Percentiles rank a stretch among this genome's conserved stretches.
These are phyloP conservation scores for Dendrobium chrysotoxum DNA, from an alignment of 106 monocot species.

Conservation along the genomic window DNA sequence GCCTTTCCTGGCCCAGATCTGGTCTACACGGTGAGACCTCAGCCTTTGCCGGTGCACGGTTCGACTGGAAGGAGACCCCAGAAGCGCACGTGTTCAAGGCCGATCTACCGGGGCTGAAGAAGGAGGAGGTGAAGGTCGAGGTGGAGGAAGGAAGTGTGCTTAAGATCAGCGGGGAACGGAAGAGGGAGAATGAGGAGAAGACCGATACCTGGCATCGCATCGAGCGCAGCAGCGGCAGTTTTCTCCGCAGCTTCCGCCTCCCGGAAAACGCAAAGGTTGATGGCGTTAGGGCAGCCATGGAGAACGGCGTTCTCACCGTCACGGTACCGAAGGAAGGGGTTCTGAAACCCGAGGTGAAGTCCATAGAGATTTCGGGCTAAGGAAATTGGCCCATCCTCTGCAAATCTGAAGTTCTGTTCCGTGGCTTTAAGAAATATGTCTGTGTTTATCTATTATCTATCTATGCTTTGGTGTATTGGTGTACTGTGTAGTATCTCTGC, in stretches of 20 bases:
- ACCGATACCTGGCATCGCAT: slow-evolving; percentile 10
- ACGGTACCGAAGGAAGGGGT: slow-evolving; percentile 22
- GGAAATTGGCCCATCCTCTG: not conserved
- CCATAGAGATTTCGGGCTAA: slow-evolving; percentile 19
- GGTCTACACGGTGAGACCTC: not conserved
- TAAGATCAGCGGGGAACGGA: slow-evolving; percentile 12
- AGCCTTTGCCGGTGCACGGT: slow-evolving; percentile 3
- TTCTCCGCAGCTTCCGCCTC: slow-evolving; percentile 14
- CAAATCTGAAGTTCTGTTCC: no score
- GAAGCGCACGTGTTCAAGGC: slow-evolving; percentile 25
- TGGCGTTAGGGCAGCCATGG: slow-evolving; percentile 18
- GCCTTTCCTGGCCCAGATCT: no score
- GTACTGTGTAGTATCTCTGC: no score
- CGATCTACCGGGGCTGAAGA: slow-evolving; percentile 12
- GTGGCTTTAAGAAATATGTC: no score
- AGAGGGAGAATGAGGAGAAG: slow-evolving; percentile 15
- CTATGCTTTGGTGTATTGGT: no score
- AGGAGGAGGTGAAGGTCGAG: slow-evolving; percentile 12
- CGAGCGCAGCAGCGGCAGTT: slow-evolving; percentile 20
- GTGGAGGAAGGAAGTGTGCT: slow-evolving; percentile 14
- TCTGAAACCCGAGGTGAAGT: slow-evolving; percentile 19
- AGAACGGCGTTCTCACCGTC: slow-evolving; percentile 25
- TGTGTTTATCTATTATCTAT: no score
- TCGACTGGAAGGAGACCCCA: slow-evolving; percentile 26
- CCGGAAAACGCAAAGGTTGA: slow-evolving; percentile 21